Evolutionary conservation across 2,329 filamentous ascomycete species (phyloP).

Genomic region (Beauveria scarabaeidicola): DNA sequence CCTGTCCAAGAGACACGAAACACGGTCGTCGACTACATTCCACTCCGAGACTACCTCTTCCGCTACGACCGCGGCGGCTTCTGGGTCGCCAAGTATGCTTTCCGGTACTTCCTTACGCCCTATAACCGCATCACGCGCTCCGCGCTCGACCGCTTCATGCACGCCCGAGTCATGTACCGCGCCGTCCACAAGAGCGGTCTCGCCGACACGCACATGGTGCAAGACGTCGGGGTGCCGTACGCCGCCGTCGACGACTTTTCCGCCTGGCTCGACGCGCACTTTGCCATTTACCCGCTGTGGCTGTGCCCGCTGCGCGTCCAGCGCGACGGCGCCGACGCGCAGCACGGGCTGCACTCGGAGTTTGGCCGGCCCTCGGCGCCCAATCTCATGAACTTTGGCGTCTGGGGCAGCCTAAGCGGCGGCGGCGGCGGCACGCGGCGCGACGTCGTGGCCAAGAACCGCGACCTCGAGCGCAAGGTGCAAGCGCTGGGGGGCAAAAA

Average conservation of each 20-base stretch:
- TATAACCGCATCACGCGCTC: slow-evolving; percentile 57
- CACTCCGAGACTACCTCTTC: slow-evolving; percentile 59
- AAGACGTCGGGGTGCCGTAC: slow-evolving; percentile 51
- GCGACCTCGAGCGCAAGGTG: slow-evolving; percentile 51
- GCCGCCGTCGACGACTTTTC: slow-evolving; percentile 34
- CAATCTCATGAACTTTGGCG: slow-evolving; percentile 51
- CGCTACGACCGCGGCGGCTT: slow-evolving; percentile 50
- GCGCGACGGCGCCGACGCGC: slow-evolving; percentile 31
- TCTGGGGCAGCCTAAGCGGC: slow-evolving; percentile 51
- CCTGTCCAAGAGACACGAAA: slow-evolving; percentile 7
- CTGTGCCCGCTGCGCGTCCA: slow-evolving; percentile 43
- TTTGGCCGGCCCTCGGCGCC: slow-evolving; percentile 34
- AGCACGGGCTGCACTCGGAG: slow-evolving; percentile 38
- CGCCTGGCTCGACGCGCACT: slow-evolving; percentile 36
- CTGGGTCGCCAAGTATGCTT: slow-evolving; percentile 56
- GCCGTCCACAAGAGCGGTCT: slow-evolving; percentile 55
- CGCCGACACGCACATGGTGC: slow-evolving; percentile 52
- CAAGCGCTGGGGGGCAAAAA: slow-evolving; percentile 55
- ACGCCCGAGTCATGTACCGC: slow-evolving; percentile 57
- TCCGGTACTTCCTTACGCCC: slow-evolving; percentile 54
- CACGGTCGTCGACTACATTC: slow-evolving; percentile 42
- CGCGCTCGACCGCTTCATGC: slow-evolving; percentile 53
- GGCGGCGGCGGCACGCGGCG: slow-evolving; percentile 30
- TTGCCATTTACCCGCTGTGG: slow-evolving; percentile 47
- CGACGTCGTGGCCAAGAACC: slow-evolving; percentile 46